A percentile compares a stretch with the other conserved stretches of the same genome.
Evolutionary conservation across 2,329 filamentous ascomycete species (phyloP).

Genomic region (Apiospora pterosperma): DNA sequence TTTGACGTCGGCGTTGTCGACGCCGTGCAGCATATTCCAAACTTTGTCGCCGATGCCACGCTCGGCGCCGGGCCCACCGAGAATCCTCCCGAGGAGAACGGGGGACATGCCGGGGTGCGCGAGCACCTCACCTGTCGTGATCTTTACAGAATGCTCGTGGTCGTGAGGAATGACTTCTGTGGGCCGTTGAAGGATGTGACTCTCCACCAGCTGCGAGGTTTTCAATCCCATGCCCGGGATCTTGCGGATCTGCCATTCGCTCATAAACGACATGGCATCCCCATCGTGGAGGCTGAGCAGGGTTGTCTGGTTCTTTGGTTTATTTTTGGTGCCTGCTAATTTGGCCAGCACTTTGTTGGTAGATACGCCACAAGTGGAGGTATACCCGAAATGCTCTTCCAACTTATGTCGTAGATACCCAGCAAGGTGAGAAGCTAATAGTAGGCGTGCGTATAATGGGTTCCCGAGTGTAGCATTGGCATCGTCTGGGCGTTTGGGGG

Average conservation of each 20-base stretch:
- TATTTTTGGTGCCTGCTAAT: constrained; percentile 77
- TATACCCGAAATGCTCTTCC: constrained; percentile 77
- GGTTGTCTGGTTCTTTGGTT: constrained; percentile 84
- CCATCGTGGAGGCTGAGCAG: constrained; percentile 63
- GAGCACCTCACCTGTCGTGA: constrained; percentile 64
- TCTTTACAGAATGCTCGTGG: constrained; percentile 31
- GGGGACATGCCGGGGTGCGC: constrained; percentile 60
- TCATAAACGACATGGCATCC: constrained; percentile 66
- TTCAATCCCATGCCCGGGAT: constrained; percentile 86
- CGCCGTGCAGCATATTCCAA: constrained; percentile 78
- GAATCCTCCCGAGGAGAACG: constrained; percentile 61
- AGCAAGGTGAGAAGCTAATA: constrained; percentile 79
- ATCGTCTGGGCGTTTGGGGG: constrained; percentile 10
- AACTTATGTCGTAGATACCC: constrained; percentile 68
- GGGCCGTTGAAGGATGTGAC: constrained; percentile 43
- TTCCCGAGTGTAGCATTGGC: constrained; percentile 24
- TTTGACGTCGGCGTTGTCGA: constrained; percentile 72
- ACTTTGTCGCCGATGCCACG: constrained; percentile 68
- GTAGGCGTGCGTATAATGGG: constrained; percentile 56
- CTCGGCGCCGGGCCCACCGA: constrained; percentile 67
- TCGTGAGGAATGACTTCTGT: constrained; percentile 31
- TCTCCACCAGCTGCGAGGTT: constrained; percentile 64
- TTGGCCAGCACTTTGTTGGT: constrained; percentile 87
- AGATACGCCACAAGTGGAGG: constrained; percentile 81
- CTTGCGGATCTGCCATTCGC: constrained; percentile 70